Evolutionary conservation across 306 rosid species (phyloP).

Genomic region (Quercus suber): DNA sequence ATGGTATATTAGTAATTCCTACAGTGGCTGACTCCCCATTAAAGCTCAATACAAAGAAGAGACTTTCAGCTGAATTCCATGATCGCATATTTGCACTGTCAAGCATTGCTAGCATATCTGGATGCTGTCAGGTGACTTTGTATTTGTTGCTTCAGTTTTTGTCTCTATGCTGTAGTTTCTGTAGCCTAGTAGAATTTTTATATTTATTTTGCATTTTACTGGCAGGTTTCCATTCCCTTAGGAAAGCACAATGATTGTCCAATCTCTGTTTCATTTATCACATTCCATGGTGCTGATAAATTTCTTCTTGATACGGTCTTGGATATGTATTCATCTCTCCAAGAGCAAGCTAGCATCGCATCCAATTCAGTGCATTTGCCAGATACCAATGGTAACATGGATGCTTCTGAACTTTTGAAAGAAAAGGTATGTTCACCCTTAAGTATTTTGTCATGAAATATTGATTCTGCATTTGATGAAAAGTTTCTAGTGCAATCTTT

Average conservation of each 20-base stretch:
- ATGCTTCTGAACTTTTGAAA: conserved; percentile 74
- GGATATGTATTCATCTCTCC: conserved; percentile 65
- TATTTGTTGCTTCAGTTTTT: conserved; percentile 18
- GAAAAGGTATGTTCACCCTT: conserved; percentile 62
- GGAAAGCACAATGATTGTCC: conserved; percentile 59
- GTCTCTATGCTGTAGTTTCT: conserved; percentile 11
- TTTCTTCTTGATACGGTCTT: conserved; percentile 84
- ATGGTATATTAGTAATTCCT: conserved; percentile 57
- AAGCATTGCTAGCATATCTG: conserved; percentile 55
- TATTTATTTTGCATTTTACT: conserved; percentile 9
- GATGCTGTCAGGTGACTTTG: conserved; percentile 67
- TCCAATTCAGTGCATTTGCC: conserved; percentile 38
- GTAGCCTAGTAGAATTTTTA: conserved; percentile 11
- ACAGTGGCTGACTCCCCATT: conserved; percentile 48
- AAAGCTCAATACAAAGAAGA: conserved; percentile 36
- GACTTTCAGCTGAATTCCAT: conserved; percentile 40
- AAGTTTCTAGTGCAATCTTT: neutral
- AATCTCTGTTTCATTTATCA: conserved; percentile 66
- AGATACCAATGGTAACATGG: conserved; percentile 59
- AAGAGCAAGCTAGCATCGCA: conserved; percentile 51
- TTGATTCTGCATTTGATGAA: neutral
- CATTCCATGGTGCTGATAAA: conserved; percentile 72
- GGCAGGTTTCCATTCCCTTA: conserved; percentile 73
- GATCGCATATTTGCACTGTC: conserved; percentile 37
- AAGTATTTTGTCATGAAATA: neutral